These are phyloP conservation scores for Helicostylum pulchrum DNA, from an alignment of 192 early-diverging fungal species.

Conservation along the genomic window DNA sequence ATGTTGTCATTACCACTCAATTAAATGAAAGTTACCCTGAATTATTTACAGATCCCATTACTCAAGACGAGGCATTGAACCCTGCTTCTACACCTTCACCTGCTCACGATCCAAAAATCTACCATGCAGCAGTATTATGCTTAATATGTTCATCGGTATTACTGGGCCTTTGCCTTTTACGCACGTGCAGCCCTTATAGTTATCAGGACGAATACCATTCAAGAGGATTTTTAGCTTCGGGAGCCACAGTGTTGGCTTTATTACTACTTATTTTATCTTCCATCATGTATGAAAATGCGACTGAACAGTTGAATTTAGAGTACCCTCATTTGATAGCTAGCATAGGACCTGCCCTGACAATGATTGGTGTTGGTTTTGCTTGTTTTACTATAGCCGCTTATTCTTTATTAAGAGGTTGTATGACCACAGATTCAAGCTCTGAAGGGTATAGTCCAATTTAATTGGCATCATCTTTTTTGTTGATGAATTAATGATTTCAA, in stretches of 20 bases:
- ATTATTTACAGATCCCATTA: slow-evolving; percentile 15
- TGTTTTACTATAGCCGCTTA: slow-evolving; percentile 11
- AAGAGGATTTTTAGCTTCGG: slow-evolving; percentile 22
- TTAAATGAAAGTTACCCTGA: slow-evolving; percentile 26
- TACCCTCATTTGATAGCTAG: slow-evolving; percentile 30
- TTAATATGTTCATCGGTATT: slow-evolving; percentile 12
- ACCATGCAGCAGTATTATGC: slow-evolving; percentile 21
- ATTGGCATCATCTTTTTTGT: too few species aligned
- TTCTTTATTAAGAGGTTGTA: slow-evolving; percentile 21
- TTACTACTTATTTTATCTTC: slow-evolving; percentile 17
- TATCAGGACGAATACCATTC: slow-evolving; percentile 26
- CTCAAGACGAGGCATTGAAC: slow-evolving; percentile 19
- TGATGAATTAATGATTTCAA: too few species aligned
- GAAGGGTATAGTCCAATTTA: slow-evolving; percentile 7
- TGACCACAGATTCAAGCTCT: slow-evolving; percentile 8
- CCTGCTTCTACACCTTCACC: slow-evolving; percentile 23
- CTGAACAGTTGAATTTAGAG: slow-evolving; percentile 12
- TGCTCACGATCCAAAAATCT: slow-evolving; percentile 32
- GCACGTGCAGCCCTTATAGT: not conserved
- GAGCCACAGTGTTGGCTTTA: slow-evolving; percentile 13
- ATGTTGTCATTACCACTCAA: slow-evolving; percentile 4
- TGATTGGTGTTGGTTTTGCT: slow-evolving; percentile 27
- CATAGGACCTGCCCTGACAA: slow-evolving; percentile 23
- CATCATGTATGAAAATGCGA: slow-evolving; percentile 25
- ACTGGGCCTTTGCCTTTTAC: slow-evolving; percentile 8